A percentile compares a stretch with the other conserved stretches of the same genome.
Conservation (phyloP, 2,329 filamentous ascomycete species). For the Harringtonia lauricola region DNA sequence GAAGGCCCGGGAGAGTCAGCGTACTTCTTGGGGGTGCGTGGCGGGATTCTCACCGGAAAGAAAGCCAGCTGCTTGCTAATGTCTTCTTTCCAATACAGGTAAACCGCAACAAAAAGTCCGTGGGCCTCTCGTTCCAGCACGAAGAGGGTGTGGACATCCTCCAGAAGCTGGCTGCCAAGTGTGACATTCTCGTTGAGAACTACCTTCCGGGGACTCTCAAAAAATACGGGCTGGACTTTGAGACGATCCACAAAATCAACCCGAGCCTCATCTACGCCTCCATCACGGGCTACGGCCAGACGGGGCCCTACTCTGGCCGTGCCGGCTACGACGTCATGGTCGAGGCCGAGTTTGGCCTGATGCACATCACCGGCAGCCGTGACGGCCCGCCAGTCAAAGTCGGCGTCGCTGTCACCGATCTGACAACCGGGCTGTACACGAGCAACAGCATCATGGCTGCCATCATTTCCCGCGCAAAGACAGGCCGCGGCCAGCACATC, state of each 20-base stretch:
- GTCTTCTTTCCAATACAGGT: slow-evolving; percentile 41
- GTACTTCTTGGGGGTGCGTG: slow-evolving; percentile 73
- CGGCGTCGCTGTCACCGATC: slow-evolving; percentile 89
- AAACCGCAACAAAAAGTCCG: slow-evolving; percentile 93
- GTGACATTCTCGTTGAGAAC: slow-evolving; percentile 92
- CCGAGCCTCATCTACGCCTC: slow-evolving; percentile 85
- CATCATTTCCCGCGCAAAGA: slow-evolving; percentile 62
- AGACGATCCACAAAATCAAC: slow-evolving; percentile 69
- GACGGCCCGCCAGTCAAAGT: slow-evolving; percentile 93
- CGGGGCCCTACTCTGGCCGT: slow-evolving; percentile 74
- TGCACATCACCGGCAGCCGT: slow-evolving; percentile 91
- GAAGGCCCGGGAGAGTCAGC: slow-evolving; percentile 80
- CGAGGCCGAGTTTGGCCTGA: slow-evolving; percentile 92
- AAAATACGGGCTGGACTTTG: slow-evolving; percentile 88
- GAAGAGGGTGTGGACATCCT: slow-evolving; percentile 74
- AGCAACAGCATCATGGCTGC: slow-evolving; percentile 94
- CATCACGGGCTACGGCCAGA: slow-evolving; percentile 95
- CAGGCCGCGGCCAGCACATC: slow-evolving; percentile 79
- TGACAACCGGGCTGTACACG: slow-evolving; percentile 91
- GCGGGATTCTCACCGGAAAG: slow-evolving; percentile 16
- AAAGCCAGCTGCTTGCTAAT: slow-evolving; percentile 5
- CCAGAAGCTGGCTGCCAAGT: slow-evolving; percentile 71
- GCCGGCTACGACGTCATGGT: slow-evolving; percentile 99
- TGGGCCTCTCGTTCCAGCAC: slow-evolving; percentile 85
- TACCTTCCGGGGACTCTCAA: slow-evolving; percentile 83